Base-by-base conservation (phyloP, 257 asterid species). In the Nemophila menziesii region DNA sequence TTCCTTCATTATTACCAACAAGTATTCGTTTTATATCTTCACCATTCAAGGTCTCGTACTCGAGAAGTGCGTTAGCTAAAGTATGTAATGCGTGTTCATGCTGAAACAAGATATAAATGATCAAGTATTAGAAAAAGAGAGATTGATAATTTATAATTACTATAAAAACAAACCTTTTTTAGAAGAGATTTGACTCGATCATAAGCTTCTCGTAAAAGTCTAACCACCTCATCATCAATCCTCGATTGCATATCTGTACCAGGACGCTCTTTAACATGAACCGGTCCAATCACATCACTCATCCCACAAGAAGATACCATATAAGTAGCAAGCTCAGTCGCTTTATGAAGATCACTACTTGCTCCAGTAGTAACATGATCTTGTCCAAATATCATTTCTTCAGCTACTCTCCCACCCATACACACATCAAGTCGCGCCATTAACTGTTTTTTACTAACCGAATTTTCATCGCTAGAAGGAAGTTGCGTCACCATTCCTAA, bases 401-500 rank as follows among this genome's bases (percentile, higher is more conserved):
- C 98, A 0, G 95, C 98, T 22, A 85, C 95, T 72, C 95, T 69
- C 44, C 98, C 95, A 44, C 98, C 98, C 95, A 89, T 89, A 61
- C 98, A 89, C 38, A 89, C 98, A 68, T 89, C 98, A 27, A 89
- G 87, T 6, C 94, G 96, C 13, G 98, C 95, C 70, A 89, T 51
- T 64, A 89, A 59, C 69, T 89, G 95, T 54, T 72, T 89, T 65
- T 78, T 89, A 84, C 95, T 89, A 66, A 79, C 63, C 47, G 98
- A 89, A 43, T 92, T 78, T 62, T 89, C 98, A 13, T 89, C 95
- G 46, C 43, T 65, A 33, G 98, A 80, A 13, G 95, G 98, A 49
- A 89, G 98, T 68, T 84, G 98, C 37, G 98, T 80, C 48, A 89
- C 98, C 95, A 89, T 89, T 58, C 95, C 98, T 56, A 89, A 60